Base-by-base conservation (phyloP, 73 alveolate species). In the Paramecium sexaurelia region DNA sequence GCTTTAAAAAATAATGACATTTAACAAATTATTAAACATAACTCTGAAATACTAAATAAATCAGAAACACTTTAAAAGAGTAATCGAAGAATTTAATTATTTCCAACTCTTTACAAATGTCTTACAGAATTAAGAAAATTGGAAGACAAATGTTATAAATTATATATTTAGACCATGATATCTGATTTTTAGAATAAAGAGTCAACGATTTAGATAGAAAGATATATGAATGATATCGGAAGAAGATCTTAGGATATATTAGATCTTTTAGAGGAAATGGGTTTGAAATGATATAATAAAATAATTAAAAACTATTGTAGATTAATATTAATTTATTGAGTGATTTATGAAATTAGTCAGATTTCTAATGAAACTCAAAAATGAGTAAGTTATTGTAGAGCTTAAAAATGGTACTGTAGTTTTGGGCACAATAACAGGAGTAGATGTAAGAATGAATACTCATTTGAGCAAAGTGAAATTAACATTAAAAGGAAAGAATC, bases 331-430 rank as follows among this genome's bases (percentile, higher is more conserved):
- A 39, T 67, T 39, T 13, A 51, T 51, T 51, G 10, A 51, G 32
- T 39, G 55, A 88, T 92, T 51, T 92, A 96, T 97, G 99, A 96
- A 96, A 95, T 93, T 97, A 75, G 99, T 97, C 55, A 88, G 97
- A 86, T 98, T 98, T 96, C 94, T 98, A 85, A 97, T 97, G 99
- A 98, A 98, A 93, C 96, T 98, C 91, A 96, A 92, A 69, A 96
- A 95, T 85, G 99, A 98, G 98, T 95, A 99, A 37, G 99, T 98
- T 57, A 97, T 99, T 24, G 97, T 98, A 56, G 99, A 98, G 92
- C 96, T 98, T 68, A 98, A 98, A 96, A 98, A 98, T 94, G 99
- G 99, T 51, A 97, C 99, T 5, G 98, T 97, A 78, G 98, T 98
- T 57, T 97, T 95, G 85, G 99, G 99, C 0, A 94, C 99, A 20